Percentiles rank a stretch among this genome's conserved stretches.
phyloP scores from a whole-genome alignment of 2,329 filamentous ascomycete genomes.

The Paraphoma sp. region DNA sequence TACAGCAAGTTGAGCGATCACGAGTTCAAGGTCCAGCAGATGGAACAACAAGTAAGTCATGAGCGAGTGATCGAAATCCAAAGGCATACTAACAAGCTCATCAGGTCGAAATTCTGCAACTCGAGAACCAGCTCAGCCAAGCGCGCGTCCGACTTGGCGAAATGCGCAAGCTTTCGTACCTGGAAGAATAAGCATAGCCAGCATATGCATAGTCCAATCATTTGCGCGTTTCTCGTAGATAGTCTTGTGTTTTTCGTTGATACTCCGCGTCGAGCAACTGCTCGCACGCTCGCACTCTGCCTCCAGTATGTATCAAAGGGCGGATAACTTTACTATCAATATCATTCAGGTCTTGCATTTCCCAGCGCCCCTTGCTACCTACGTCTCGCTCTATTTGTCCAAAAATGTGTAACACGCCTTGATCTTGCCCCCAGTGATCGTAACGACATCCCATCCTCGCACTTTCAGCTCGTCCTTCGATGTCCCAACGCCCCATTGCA shows the following conservation, averaged over 20 bases:
- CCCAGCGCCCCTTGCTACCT: background rate
- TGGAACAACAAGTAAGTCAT: slow-evolving; percentile 95
- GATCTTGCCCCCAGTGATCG: slow-evolving; percentile 9
- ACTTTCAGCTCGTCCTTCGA: slow-evolving; percentile 1
- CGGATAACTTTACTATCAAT: background rate
- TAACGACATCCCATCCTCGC: slow-evolving; percentile 14
- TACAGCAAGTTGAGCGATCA: slow-evolving; percentile 88
- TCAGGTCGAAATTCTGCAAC: slow-evolving; percentile 94
- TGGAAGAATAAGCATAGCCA: slow-evolving; percentile 39
- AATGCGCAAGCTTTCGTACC: slow-evolving; percentile 97
- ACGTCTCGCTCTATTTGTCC: background rate
- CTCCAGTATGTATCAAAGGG: background rate
- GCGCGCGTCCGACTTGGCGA: slow-evolving; percentile 87
- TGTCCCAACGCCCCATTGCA: slow-evolving; percentile 14
- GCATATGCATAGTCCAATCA: background rate
- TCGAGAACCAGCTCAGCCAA: slow-evolving; percentile 83
- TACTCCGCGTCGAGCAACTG: background rate
- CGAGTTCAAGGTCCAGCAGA: slow-evolving; percentile 98
- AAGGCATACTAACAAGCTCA: slow-evolving; percentile 16
- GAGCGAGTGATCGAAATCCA: background rate
- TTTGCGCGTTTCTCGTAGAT: slow-evolving; percentile 1
- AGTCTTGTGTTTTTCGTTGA: background rate
- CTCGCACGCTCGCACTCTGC: background rate
- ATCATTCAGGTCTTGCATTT: background rate
- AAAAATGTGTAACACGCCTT: slow-evolving; percentile 20